Base-by-base conservation (phyloP, 1,284 basidiomycete genomes). In the Fomitopsis palustris region DNA sequence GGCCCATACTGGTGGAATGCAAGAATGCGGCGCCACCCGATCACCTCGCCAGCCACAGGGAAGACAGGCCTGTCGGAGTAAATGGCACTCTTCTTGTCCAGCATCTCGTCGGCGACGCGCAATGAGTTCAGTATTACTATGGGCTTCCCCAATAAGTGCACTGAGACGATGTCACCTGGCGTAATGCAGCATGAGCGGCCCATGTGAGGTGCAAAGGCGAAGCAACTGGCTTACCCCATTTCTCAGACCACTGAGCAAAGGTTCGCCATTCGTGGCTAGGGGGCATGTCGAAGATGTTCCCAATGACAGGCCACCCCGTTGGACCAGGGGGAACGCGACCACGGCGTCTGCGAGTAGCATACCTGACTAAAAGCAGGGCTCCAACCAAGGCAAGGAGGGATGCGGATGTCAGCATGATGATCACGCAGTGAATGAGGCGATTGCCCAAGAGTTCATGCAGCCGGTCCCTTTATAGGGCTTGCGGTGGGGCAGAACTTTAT, bases 21-120 rank as follows among this genome's bases (percentile, higher is more conserved):
- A 38, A 89, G 75, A 0, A 82, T 80, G 57, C 84, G 76, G 58
- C 83, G 82, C 87, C 86, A 89, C 35, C 87, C 87, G 19, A 85
- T 77, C 23, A 89, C 78, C 65, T 88, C 85, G 45, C 69, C 67
- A 12, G 59, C 65, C 60, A 76, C 70, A 5, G 61, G 58, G n/a
- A 75, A 54, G 19, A 74, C 72, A 0, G 87, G 85, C 17, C 88
- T 80, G 64, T 87, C 84, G 9, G 87, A 88, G 69, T 88, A 89
- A 43, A 83, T 81, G 8, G 81, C 73, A 59, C 83, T 83, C 65
- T 86, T 85, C 72, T 84, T 87, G 67, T 88, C 86, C 42, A 90
- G 77, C 70, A 90, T 78, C 51, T 86, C 84, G 54, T 75, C 65
- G 5, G 85, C 84, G 25, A 75, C 65, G 63, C 81, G 72, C 4